These are phyloP conservation scores for Rutstroemia sp. DNA, from an alignment of 2,329 filamentous ascomycete species.

Conservation along the genomic window DNA sequence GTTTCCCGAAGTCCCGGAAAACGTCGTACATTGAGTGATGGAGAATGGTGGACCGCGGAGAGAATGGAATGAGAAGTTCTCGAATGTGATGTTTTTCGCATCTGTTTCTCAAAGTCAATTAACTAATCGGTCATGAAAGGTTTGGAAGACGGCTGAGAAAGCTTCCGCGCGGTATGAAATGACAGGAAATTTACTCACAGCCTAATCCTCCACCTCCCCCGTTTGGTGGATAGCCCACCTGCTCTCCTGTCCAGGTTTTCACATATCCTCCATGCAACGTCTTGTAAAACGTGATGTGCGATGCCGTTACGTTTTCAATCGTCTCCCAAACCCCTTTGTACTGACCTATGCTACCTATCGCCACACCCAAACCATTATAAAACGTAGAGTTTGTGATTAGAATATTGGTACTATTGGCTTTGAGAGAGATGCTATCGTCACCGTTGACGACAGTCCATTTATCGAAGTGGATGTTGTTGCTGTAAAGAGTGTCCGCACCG, in stretches of 20 bases:
- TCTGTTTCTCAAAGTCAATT: constrained; percentile 1
- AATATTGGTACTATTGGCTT: constrained; percentile 51
- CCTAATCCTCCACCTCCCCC: constrained; percentile 50
- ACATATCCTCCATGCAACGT: constrained; percentile 32
- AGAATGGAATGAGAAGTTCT: constrained; percentile 2
- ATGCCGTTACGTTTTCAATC: not conserved
- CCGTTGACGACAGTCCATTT: constrained; percentile 44
- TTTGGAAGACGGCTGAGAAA: too few relatives aligned
- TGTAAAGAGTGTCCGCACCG: constrained; percentile 44
- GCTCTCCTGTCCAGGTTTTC: constrained; percentile 51
- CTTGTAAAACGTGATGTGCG: constrained; percentile 1
- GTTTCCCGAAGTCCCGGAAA: constrained; percentile 31
- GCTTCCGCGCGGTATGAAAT: too few relatives aligned
- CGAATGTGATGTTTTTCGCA: constrained; percentile 4
- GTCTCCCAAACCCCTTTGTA: constrained; percentile 27
- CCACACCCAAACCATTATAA: constrained; percentile 42
- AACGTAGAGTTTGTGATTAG: constrained; percentile 42
- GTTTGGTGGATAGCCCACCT: constrained; percentile 46
- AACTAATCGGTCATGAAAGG: too few relatives aligned
- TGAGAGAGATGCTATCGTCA: constrained; percentile 46
- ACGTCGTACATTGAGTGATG: constrained; percentile 35
- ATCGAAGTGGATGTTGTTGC: constrained; percentile 42
- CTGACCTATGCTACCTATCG: constrained; percentile 52
- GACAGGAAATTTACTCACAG: constrained; percentile 10
- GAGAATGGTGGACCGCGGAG: constrained; percentile 18